Base-by-base conservation (phyloP, 1,139 yeast genomes). In the Suhomyces terraborum region DNA sequence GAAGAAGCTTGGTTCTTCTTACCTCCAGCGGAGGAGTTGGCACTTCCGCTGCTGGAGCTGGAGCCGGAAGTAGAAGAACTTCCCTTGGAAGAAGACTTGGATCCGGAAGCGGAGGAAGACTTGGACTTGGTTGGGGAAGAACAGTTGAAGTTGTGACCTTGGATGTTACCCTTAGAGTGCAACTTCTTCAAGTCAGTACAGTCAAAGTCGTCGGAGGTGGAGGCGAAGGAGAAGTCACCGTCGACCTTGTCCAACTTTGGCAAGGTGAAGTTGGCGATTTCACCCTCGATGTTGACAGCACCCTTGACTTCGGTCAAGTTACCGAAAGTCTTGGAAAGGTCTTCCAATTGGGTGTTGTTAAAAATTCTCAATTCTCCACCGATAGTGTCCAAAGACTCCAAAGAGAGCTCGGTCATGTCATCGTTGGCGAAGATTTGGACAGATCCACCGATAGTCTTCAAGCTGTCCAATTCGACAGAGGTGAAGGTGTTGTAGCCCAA, bases 111-210 rank as follows among this genome's bases (percentile, higher is more conserved):
- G n/a, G 25, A 12, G 14, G 35, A 32, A 10, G 35, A 32, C 19
- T 18, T 45, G 18, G 38, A 28, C 44, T 52, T 50, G 36, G 47
- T 41, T 35, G 74, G 73, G 34, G 73, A 62, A 19, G 72, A 55
- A 61, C 78, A 73, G 51, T 61, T 62, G 59, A 57, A 69, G 64
- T 71, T 69, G 63, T 73, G 75, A 45, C 77, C 77, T 56, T 69
- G 63, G 48, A 71, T 70, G 52, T 64, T 64, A 38, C 63, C 61
- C 40, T 48, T 51, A 35, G 57, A 50, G 45, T 65, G 61, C 54
- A 64, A 66, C 46, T 58, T 52, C 50, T 69, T 59, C 55, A 69
- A 69, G 22, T 44, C 62, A 23, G 56, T 41, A 58, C 78, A 73
- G 50, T 62, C 62, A 49, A 72, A 69, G 42, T 70, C 69, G 34